phyloP scores from a whole-genome alignment of 768 basidiomycete species.

The Trametes cinnabarina region DNA sequence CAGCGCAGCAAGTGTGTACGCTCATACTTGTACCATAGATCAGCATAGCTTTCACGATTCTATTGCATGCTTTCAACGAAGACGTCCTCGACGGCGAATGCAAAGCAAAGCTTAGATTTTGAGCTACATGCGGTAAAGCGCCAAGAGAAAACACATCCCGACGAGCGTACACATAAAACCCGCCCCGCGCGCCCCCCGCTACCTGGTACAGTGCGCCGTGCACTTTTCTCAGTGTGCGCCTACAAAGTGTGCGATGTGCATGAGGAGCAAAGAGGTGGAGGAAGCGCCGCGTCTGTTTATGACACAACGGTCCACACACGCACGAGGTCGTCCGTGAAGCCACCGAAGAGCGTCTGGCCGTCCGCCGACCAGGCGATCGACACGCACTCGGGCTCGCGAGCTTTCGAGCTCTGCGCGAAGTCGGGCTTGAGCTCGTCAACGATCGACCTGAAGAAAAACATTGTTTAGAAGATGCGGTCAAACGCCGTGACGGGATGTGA shows the following conservation, averaged over 20 bases:
- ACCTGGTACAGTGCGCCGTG: constrained; percentile 20
- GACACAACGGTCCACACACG: constrained; percentile 85
- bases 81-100: constrained; percentile 5
- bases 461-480: neutral
- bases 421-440: constrained; percentile 99
- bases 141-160: constrained; percentile 20
- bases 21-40: no score
- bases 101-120: constrained; percentile 26
- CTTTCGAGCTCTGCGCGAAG: constrained; percentile 72
- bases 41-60: no score
- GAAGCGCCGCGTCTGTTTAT: constrained; percentile 25
- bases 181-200: constrained; percentile 14
- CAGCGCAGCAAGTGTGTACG: no score
- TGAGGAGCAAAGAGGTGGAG: neutral
- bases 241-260: constrained; percentile 12
- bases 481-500: neutral
- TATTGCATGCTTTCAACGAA: no score
- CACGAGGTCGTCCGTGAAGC: constrained; percentile 93
- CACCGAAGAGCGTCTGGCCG: constrained; percentile 95
- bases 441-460: constrained; percentile 62
- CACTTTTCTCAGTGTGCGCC: constrained; percentile 17
- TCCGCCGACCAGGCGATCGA: constrained; percentile 99
- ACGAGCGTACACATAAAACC: constrained; percentile 19
- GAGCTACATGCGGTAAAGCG: constrained; percentile 23
- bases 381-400: constrained; percentile 86